Base-by-base conservation (phyloP, 805 yeast genomes). In the Hanseniaspora meyeri region DNA sequence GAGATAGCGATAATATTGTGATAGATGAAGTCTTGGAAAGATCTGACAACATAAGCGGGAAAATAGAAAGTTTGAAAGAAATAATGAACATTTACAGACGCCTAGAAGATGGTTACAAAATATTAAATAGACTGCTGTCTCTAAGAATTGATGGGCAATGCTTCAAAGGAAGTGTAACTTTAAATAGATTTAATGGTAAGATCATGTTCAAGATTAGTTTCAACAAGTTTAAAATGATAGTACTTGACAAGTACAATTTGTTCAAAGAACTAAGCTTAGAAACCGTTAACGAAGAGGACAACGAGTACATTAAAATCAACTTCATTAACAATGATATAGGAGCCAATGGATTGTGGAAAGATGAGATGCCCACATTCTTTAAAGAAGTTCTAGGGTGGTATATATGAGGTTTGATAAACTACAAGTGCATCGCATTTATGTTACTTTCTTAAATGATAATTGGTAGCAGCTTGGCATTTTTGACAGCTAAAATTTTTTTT, bases 61-160 rank as follows among this genome's bases (percentile, higher is more conserved):
- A 46, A 32, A 10, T 46, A 5, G 39, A 46, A 3, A 7, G 4
- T 14, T 6, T 46, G 3, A n/a, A 17, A 17, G 39, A 32, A 46
- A 16, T 19, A 5, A 46, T 46, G 39, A n/a, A n/a, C 2, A 4
- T 32, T 12, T 46, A 17, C 39, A 46, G 19, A 16, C 16, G 36
- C 6, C 10, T 46, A 10, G 39, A 8, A 5, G 27, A 19, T 4
- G 27, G 29, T 3, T 46, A 46, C 38, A 34, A 19, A 9, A 19
- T 32, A 14, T 12, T 43, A 11, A 43, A 43, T 9, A 43, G 48
- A 27, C 20, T 43, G 4, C 6, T 43, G 16, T 8, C 17, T 10
- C n/a, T 29, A 5, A 43, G 17, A 29, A 27, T 43, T 7, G 63
- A 59, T 47, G 64, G 63, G 24, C 64, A 64, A 32, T n/a, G 61